Percentiles rank a stretch among this genome's conserved stretches.
Conservation (phyloP, 2,329 filamentous ascomycete species). For the Fusarium sp. region DNA sequence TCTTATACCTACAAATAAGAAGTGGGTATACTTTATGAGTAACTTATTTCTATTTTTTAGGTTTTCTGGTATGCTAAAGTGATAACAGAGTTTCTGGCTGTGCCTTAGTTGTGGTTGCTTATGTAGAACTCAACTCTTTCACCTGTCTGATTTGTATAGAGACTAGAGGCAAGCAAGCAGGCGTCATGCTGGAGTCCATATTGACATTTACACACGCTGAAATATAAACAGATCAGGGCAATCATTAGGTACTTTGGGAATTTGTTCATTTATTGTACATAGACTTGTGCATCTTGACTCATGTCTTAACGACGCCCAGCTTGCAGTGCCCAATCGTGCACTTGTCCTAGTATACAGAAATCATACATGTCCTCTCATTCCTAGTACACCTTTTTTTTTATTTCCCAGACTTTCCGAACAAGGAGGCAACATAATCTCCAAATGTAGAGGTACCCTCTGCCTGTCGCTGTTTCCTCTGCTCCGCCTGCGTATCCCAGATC, state of each 20-base stretch:
- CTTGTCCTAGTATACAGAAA: slow-evolving; percentile 36
- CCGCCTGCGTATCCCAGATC: slow-evolving; percentile 62
- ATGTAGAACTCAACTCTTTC: too few relatives aligned
- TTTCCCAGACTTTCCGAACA: slow-evolving; percentile 52
- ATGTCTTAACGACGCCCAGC: background rate
- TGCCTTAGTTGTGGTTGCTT: too few relatives aligned
- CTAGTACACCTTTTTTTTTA: slow-evolving; percentile 24
- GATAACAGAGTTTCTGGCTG: too few relatives aligned
- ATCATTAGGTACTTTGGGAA: too few relatives aligned
- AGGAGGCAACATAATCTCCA: slow-evolving; percentile 49
- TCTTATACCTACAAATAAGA: too few relatives aligned
- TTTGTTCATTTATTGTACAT: slow-evolving; percentile 5
- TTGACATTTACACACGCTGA: too few relatives aligned
- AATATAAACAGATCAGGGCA: too few relatives aligned
- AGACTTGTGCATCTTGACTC: background rate
- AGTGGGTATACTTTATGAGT: background rate
- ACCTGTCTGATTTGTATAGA: too few relatives aligned
- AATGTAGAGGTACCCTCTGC: slow-evolving; percentile 53
- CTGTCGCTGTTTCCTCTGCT: slow-evolving; percentile 65
- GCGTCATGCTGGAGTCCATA: too few relatives aligned
- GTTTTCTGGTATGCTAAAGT: too few relatives aligned
- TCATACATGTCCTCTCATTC: slow-evolving; percentile 29
- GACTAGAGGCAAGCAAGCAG: too few relatives aligned
- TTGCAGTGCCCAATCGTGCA: background rate
- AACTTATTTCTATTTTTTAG: too few relatives aligned